Percentiles rank a stretch among this genome's conserved stretches.
phyloP scores from a whole-genome alignment of 129 eudicot species.

The Erigeron canadensis region DNA sequence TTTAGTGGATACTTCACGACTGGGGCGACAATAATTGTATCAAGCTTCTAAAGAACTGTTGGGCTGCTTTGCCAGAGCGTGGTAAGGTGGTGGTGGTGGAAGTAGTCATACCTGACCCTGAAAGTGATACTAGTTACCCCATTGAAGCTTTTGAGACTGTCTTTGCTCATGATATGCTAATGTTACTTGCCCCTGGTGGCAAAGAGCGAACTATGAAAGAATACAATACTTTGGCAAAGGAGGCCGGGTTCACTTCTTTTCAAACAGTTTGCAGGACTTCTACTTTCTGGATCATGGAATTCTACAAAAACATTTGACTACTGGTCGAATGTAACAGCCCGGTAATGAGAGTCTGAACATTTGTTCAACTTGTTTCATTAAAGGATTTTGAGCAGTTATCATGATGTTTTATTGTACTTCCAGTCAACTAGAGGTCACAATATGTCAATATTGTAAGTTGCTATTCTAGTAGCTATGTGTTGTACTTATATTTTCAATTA shows the following conservation, averaged over 20 bases:
- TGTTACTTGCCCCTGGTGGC: constrained; percentile 41
- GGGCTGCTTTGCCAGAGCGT: constrained; percentile 27
- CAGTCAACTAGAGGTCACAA: no score
- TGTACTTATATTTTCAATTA: no score
- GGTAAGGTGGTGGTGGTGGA: constrained; percentile 50
- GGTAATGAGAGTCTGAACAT: no score
- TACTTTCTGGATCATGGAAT: constrained; percentile 31
- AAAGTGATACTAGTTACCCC: not conserved
- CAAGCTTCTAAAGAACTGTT: constrained; percentile 41
- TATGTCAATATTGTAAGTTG: no score
- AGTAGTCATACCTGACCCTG: constrained; percentile 33
- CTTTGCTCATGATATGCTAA: constrained; percentile 24
- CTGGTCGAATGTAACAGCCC: no score
- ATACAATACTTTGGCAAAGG: constrained; percentile 30
- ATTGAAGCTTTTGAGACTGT: constrained; percentile 16
- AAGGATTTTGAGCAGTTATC: no score
- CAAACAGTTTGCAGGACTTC: constrained; percentile 23
- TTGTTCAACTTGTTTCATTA: no score
- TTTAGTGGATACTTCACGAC: constrained; percentile 46
- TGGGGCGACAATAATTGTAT: constrained; percentile 50
- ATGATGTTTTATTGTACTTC: no score
- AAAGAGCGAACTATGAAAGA: constrained; percentile 40
- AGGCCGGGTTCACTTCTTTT: constrained; percentile 32
- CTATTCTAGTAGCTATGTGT: no score
- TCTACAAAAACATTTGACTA: constrained; percentile 31